Evolutionary conservation across 768 basidiomycete genomes (phyloP), one percentile per base, ranked within the genome.

Genomic region (Trametes villosa): DNA sequence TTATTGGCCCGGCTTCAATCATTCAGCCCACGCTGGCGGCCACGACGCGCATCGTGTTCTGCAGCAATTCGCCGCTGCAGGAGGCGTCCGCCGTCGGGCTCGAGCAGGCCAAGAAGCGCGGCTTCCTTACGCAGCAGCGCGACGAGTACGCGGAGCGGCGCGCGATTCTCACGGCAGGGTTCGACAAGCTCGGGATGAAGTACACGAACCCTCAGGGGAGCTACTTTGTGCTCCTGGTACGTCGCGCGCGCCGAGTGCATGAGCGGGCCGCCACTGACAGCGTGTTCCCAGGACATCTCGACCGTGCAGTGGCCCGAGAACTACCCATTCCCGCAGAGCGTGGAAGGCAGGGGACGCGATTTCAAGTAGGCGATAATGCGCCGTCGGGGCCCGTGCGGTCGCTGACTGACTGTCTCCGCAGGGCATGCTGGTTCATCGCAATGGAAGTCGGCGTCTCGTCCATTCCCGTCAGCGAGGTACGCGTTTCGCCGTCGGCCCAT

Each of bases 371-470:
- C 68, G 5, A 6, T 44, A 18, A n/a, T 15, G 29, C 11, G 29
- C 2, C 7, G 12, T 13, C 50, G 50, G 50, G 13, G 15, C 13
- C 50, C 17, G 17, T 18, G 12, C 50, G 34, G 50, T 13, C 50
- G 50, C 50, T 52, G 27, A 9, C 34, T 15, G 29, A 46, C 42
- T 17, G 31, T 65, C 40, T 30, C 11, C 53, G 20, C 56, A 95
- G 92, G 71, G 91, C 90, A n/a, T 89, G 89, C 71, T 98, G 96
- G 96, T 96, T 95, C 78, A 89, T 97, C 64, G 94, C 94, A 2
- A 79, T 88, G 73, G 91, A 95, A 72, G 74, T 96, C 42, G 92
- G 93, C 8, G 94, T 98, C 22, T 96, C 94, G 31, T 87, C 91
- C 7, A 97, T 98, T 61, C 95, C 95, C 13, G 93, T 95, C 60